A percentile compares a stretch with the other conserved stretches of the same genome.
Conservation (phyloP, 1,284 basidiomycete species). For the Naganishia cerealis region DNA sequence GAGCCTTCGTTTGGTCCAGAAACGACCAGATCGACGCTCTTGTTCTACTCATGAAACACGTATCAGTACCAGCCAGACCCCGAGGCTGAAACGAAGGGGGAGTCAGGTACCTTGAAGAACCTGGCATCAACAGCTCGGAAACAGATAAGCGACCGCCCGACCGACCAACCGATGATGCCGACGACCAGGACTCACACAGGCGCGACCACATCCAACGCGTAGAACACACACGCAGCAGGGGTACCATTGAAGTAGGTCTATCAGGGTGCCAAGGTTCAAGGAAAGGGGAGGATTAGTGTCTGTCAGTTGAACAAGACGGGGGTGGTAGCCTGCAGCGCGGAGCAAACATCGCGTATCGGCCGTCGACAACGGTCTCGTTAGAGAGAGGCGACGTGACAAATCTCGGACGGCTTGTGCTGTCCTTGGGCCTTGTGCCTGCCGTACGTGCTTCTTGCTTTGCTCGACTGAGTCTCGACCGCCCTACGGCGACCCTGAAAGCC, state of each 20-base stretch:
- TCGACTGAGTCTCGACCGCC: no score
- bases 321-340: no score
- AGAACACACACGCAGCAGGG: conserved; percentile 32
- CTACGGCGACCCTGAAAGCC: not conserved
- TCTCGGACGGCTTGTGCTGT: no score
- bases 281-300: no score
- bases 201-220: conserved; percentile 30
- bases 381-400: no score
- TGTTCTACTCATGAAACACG: conserved; percentile 2
- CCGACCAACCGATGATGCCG: no score
- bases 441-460: no score
- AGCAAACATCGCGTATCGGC: no score
- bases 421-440: no score
- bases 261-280: not conserved
- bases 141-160: not conserved
- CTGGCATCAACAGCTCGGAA: not conserved
- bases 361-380: no score
- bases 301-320: no score
- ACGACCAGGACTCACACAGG: conserved; percentile 13
- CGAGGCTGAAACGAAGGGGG: not conserved
- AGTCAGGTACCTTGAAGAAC: conserved; percentile 28
- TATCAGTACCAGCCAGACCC: not conserved
- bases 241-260: conserved; percentile 33
- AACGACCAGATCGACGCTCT: conserved; percentile 28
- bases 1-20: conserved; percentile 27